phyloP scores from a whole-genome alignment of 805 yeast species.

The Lipomyces oligophaga region DNA sequence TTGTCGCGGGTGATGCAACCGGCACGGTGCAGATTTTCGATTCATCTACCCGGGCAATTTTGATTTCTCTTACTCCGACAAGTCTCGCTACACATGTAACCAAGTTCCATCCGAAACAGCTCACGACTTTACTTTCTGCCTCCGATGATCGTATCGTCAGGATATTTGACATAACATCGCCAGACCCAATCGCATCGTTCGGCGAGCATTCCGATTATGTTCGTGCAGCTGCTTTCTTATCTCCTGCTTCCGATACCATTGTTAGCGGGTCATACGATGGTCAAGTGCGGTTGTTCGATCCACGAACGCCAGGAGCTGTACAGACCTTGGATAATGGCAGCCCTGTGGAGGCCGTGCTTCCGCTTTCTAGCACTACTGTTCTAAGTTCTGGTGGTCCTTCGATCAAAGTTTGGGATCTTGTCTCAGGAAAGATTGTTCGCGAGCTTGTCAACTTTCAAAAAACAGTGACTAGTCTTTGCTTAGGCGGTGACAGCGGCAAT shows the following conservation, averaged over 20 bases:
- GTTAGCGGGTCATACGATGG: conserved; percentile 96
- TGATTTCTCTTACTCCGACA: conserved; percentile 78
- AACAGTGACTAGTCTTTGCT: conserved; percentile 50
- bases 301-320: conserved; percentile 54
- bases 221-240: conserved; percentile 65
- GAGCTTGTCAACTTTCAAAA: conserved; percentile 86
- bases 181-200: conserved; percentile 67
- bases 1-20: conserved; percentile 93
- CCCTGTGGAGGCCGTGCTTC: conserved; percentile 82
- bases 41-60: conserved; percentile 69
- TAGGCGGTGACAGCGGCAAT: conserved; percentile 19
- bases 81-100: conserved; percentile 90
- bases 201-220: conserved; percentile 83
- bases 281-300: conserved; percentile 73
- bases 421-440: conserved; percentile 65
- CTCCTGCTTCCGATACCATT: conserved; percentile 72
- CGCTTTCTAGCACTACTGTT: conserved; percentile 65
- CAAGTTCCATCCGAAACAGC: conserved; percentile 75
- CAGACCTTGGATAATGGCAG: conserved; percentile 64
- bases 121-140: conserved; percentile 76
- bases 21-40: conserved; percentile 91
- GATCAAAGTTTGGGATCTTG: conserved; percentile 87
- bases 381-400: conserved; percentile 79
- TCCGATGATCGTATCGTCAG: conserved; percentile 87
- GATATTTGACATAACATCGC: conserved; percentile 82